Base-by-base conservation (phyloP, 139 green algal genomes). In the Volvox reticuliferus region DNA sequence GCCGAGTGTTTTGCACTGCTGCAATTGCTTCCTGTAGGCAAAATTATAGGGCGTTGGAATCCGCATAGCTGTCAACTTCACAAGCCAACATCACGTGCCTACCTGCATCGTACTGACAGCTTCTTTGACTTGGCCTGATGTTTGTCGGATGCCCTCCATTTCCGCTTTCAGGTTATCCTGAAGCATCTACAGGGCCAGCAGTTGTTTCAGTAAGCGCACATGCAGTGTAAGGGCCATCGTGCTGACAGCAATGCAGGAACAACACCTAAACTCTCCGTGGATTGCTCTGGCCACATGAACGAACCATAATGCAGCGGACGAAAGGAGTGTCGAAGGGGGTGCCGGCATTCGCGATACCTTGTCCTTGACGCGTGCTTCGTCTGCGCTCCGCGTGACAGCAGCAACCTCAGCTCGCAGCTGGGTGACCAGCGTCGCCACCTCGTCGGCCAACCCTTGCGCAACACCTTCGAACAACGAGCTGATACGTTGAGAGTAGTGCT, bases 401-500 rank as follows among this genome's bases (percentile, higher is more conserved):
- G 80, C 80, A 26, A 92, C 71, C 68, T 92, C 82, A 1, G 75
- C 28, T 1, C 88, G 80, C 80, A 92, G 67, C 79, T 79, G 71
- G 30, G 61, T 81, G 28, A 79, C 35, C 68, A 82, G 44, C 55
- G 88, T 33, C 13, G 88, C 80, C 86, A 93, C 91, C 55, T 91
- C 86, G 21, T 89, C 86, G 21, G 86, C 91, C 79, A 93, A 55
- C 32, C 79, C 69, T 21, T 83, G 85, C 61, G 86, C 91, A 35
- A 93, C 79, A 30, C 81, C 44, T 68, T 89, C 79, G 16, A 92
- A 90, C 30, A 90, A 55, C 18, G 44, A 68, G 30, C 71, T 84
- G 35, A 90, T 69, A 75, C 86, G 86, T 44, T 83, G 22, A 24
- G 90, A 93, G 88, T 95, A 95, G 77, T 80, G 55, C 88, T 95